Evolutionary conservation across 306 rosid species (phyloP).

Genomic region (Quercus suber): DNA sequence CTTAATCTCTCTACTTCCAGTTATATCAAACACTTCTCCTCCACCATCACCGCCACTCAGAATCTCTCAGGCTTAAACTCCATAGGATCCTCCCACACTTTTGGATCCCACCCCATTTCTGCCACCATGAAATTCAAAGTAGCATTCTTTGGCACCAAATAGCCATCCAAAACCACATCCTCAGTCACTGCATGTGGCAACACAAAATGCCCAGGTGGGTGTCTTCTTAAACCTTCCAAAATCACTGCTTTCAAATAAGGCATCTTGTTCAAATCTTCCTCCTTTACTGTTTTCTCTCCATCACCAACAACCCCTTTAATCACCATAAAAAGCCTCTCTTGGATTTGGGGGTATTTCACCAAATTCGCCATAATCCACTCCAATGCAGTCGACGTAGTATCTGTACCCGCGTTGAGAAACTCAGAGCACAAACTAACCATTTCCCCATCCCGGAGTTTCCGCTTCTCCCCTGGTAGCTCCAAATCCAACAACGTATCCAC

Average conservation of each 20-base stretch:
- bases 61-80: slow-evolving; percentile 47
- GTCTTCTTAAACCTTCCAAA: slow-evolving; percentile 41
- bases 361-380: neutral
- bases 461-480: neutral
- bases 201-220: slow-evolving; percentile 39
- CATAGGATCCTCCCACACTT: slow-evolving; percentile 48
- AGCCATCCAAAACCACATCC: slow-evolving; percentile 36
- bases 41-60: slow-evolving; percentile 9
- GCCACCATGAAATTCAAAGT: slow-evolving; percentile 42
- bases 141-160: slow-evolving; percentile 32
- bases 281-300: slow-evolving; percentile 21
- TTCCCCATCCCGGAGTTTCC: neutral
- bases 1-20: neutral
- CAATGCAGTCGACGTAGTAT: neutral
- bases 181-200: slow-evolving; percentile 38
- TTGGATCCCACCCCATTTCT: slow-evolving; percentile 40
- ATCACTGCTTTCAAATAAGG: slow-evolving; percentile 36
- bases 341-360: neutral
- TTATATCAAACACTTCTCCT: slow-evolving; percentile 26
- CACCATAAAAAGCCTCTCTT: neutral
- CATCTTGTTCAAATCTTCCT: slow-evolving; percentile 36
- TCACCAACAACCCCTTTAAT: neutral
- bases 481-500: neutral
- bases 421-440: neutral
- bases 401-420: neutral